These are phyloP conservation scores for Anastatica hierochuntica DNA, from an alignment of 345 rosid genomes.

Conservation along the genomic window DNA sequence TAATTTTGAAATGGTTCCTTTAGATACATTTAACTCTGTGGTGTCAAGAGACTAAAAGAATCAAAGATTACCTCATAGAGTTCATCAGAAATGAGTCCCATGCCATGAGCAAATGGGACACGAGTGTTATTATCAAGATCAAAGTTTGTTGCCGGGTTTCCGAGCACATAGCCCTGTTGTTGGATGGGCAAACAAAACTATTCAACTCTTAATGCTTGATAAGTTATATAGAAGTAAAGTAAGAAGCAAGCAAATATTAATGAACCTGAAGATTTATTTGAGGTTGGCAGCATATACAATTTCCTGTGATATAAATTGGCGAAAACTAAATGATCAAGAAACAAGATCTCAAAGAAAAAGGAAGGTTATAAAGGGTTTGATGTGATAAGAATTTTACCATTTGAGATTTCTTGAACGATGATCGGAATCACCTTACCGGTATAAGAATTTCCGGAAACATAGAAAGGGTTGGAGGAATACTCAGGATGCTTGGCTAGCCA, in stretches of 20 bases:
- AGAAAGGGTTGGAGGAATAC: constrained; percentile 12
- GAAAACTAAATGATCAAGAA: background rate
- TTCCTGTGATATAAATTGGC: constrained; percentile 53
- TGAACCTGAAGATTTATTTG: constrained; percentile 48
- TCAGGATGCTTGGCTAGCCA: constrained; percentile 16
- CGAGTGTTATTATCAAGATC: constrained; percentile 24
- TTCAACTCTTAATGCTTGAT: background rate
- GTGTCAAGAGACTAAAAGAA: too few species aligned
- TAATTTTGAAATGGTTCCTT: too few species aligned
- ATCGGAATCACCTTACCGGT: constrained; percentile 12
- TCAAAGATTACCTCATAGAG: constrained; percentile 36
- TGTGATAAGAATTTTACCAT: background rate
- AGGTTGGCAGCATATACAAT: constrained; percentile 34
- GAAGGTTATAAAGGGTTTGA: background rate
- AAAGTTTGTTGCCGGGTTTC: constrained; percentile 36
- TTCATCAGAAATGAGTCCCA: constrained; percentile 35
- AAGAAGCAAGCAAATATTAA: background rate
- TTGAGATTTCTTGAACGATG: constrained; percentile 13
- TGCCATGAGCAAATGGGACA: constrained; percentile 47
- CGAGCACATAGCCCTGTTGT: constrained; percentile 53
- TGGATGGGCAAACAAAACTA: background rate
- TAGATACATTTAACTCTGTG: too few species aligned
- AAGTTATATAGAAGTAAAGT: background rate
- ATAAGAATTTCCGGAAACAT: constrained; percentile 11
- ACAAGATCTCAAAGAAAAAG: background rate